These are phyloP conservation scores for Paecilomyces formosus DNA, from an alignment of 2,329 filamentous ascomycete genomes.

Conservation along the genomic window DNA sequence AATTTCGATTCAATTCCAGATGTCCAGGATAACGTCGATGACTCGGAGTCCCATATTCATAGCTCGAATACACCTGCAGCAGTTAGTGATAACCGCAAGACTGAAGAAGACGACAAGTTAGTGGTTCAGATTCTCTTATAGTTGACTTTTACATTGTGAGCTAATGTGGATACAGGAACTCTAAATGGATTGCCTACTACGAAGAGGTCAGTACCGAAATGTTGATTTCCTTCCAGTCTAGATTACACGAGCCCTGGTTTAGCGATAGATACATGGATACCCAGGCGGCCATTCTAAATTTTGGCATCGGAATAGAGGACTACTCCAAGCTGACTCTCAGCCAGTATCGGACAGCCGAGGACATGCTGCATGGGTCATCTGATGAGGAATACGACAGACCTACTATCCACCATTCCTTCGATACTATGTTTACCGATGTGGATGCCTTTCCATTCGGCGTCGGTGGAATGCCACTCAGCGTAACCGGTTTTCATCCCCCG, in stretches of 20 bases:
- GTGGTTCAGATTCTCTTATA: background rate
- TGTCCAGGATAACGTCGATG: background rate
- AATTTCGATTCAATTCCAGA: conserved; percentile 53
- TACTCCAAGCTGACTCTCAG: background rate
- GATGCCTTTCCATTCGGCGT: conserved; percentile 54
- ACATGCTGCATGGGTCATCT: conserved; percentile 47
- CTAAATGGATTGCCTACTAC: conserved; percentile 11
- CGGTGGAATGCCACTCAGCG: conserved; percentile 25
- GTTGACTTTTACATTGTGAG: too few relatives aligned
- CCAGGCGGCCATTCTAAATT: background rate
- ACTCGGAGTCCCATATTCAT: background rate
- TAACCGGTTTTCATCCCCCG: conserved; percentile 8
- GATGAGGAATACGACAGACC: conserved; percentile 49
- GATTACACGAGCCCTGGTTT: background rate
- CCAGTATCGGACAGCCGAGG: conserved; percentile 47
- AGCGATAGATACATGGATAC: background rate
- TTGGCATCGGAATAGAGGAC: background rate
- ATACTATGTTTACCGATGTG: conserved; percentile 50
- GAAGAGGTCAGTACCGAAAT: conserved; percentile 6
- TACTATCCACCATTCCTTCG: conserved; percentile 52
- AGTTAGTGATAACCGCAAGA: background rate
- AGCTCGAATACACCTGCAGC: background rate
- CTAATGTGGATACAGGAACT: conserved; percentile 2
- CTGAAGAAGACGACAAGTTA: background rate
- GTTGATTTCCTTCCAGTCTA: background rate